Evolutionary conservation across 495 filamentous ascomycete genomes (phyloP), one percentile per base, ranked within the genome.

Genomic region (Penicillium macrosclerotiorum): DNA sequence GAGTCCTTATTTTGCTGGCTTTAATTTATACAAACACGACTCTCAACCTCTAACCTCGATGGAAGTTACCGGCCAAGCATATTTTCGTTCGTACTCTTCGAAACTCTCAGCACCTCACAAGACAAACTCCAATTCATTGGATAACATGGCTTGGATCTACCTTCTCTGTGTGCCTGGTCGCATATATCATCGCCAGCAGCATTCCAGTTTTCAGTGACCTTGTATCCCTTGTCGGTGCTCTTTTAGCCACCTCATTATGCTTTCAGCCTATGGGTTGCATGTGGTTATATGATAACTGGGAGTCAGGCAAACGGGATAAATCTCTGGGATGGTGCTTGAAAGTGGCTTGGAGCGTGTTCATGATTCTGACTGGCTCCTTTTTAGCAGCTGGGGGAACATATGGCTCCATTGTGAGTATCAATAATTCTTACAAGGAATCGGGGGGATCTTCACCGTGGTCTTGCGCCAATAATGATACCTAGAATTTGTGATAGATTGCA

Each of bases 201-300:
- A 84, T 89, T 35, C 85, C 85, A 8, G 77, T 84, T 58, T 89
- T 88, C 60, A 74, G 76, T 49, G 72, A 72, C 26, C 64, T 89
- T 32, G 65, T 89, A 13, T 74, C 74, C 17, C 72, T 81, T 47
- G 70, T 80, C 27, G 82, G 80, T 11, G 73, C 82, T 4, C 60
- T 86, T 22, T 81, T 88, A 41, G 67, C 58, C 11, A 71, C 62
- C 5, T 46, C 65, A 13, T 62, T 68, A 57, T 69, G 41, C 12
- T 70, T 69, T 55, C 71, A 71, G 42, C 69, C 69, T 1, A 71
- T 71, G 67, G 71, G 56, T 0, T 61, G 60, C 35, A 67, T 74
- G 66, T 74, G 71, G 71, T 46, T 72, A 16, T 68, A 70, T 36
- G 71, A 74, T 42, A 68, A 70, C 35, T 72, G 69, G 64, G 22